These are phyloP conservation scores for Amanita polypyramis DNA, from an alignment of 768 basidiomycete genomes.

Conservation along the genomic window DNA sequence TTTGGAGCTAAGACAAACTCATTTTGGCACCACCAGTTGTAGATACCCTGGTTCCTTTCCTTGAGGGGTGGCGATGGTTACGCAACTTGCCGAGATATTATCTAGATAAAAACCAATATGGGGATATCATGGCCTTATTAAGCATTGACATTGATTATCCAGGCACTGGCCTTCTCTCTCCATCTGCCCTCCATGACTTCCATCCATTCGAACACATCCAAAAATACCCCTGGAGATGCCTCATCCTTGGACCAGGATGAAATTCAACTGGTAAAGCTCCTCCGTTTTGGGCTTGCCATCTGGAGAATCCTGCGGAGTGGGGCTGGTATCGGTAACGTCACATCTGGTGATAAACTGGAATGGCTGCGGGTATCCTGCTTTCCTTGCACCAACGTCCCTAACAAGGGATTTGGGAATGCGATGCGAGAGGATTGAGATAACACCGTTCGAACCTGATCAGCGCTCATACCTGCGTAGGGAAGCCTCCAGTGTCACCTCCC, in stretches of 20 bases:
- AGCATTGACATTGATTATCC: neutral
- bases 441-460: constrained; percentile 98
- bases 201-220: constrained; percentile 14
- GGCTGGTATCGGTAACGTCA: constrained; percentile 62
- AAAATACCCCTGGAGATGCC: constrained; percentile 17
- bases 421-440: constrained; percentile 78
- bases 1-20: too few species aligned
- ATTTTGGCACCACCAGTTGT: too few species aligned
- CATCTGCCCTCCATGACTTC: constrained; percentile 8
- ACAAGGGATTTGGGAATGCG: constrained; percentile 16
- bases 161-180: neutral
- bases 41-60: too few species aligned
- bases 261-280: constrained; percentile 32
- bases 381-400: constrained; percentile 2
- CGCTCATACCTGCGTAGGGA: constrained; percentile 98
- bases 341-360: constrained; percentile 57
- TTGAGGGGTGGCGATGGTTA: too few species aligned
- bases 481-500: constrained; percentile 65
- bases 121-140: neutral
- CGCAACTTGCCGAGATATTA: too few species aligned
- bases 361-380: constrained; percentile 83
- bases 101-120: too few species aligned
- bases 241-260: constrained; percentile 29
- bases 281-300: constrained; percentile 16
- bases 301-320: constrained; percentile 19